These are phyloP conservation scores for Schoenoplectus tabernaemontani DNA, from an alignment of 202 grass and related monocot genomes.

Conservation along the genomic window DNA sequence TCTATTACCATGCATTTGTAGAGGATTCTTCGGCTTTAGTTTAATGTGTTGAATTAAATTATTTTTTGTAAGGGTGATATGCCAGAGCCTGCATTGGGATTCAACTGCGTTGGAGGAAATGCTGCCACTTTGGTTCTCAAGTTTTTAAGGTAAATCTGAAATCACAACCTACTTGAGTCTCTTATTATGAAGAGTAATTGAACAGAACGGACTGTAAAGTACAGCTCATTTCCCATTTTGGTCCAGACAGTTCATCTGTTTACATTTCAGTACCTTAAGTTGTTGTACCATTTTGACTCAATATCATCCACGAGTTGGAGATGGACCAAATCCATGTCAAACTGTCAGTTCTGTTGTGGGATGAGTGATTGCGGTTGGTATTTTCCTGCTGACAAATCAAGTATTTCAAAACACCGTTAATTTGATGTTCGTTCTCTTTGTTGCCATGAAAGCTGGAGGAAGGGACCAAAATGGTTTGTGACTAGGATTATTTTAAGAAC, in stretches of 20 bases:
- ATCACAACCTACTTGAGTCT: neutral
- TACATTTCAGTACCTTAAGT: neutral
- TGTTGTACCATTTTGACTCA: neutral
- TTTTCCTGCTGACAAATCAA: neutral
- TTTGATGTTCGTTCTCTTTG: neutral
- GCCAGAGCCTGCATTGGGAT: conserved; percentile 76
- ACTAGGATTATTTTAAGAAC: neutral
- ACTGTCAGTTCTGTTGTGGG: neutral
- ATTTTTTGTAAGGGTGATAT: conserved; percentile 45
- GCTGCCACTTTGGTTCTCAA: conserved; percentile 64
- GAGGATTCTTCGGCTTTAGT: neutral
- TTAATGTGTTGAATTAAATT: conserved; percentile 19
- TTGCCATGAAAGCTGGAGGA: neutral
- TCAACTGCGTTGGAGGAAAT: conserved; percentile 90
- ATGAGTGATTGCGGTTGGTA: neutral
- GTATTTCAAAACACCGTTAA: neutral
- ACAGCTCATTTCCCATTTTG: neutral
- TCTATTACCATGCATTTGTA: neutral
- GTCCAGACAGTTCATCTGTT: neutral
- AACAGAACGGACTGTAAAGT: neutral
- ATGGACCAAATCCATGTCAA: neutral
- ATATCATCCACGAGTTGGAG: neutral
- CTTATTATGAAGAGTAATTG: neutral
- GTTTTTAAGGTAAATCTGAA: conserved; percentile 45
- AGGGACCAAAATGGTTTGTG: neutral